A percentile compares a stretch with the other conserved stretches of the same genome.
These are phyloP conservation scores for Sextonia rubra DNA, from an alignment of 164 flowering plant species.

Conservation along the genomic window DNA sequence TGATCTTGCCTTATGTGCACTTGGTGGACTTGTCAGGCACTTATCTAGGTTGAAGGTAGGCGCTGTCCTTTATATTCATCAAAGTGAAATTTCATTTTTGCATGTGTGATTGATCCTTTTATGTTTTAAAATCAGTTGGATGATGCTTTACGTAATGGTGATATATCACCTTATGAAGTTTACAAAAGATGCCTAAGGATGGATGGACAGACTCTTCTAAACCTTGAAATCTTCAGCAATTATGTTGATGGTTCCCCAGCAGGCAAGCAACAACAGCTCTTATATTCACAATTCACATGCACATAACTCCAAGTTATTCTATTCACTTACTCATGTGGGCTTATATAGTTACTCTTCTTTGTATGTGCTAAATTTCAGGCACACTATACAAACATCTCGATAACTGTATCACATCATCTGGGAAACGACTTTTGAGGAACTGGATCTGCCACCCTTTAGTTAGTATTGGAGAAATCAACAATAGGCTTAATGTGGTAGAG, in stretches of 20 bases:
- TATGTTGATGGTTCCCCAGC: constrained; percentile 78
- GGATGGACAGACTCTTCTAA: constrained; percentile 91
- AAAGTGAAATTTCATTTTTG: neutral
- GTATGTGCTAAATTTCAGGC: constrained; percentile 38
- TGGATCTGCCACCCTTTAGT: constrained; percentile 97
- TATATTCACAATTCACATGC: neutral
- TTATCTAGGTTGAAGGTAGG: constrained; percentile 80
- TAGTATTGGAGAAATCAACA: constrained; percentile 58
- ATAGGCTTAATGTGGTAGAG: constrained; percentile 79
- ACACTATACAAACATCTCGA: constrained; percentile 82
- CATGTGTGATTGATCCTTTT: constrained; percentile 5
- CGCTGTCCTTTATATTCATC: constrained; percentile 6
- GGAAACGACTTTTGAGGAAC: constrained; percentile 77
- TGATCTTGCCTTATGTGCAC: constrained; percentile 59
- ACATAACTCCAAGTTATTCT: neutral
- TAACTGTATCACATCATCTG: constrained; percentile 69
- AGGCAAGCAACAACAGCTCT: constrained; percentile 42
- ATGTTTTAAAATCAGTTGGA: constrained; percentile 43
- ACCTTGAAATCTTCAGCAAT: constrained; percentile 86
- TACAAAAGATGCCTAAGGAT: constrained; percentile 77
- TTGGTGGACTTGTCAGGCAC: constrained; percentile 74
- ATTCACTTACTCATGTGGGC: neutral
- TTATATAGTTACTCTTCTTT: neutral
- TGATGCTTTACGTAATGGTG: constrained; percentile 75
- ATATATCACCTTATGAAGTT: constrained; percentile 66